phyloP scores from a whole-genome alignment of 83 land plant genomes.

The Picea mariana region DNA sequence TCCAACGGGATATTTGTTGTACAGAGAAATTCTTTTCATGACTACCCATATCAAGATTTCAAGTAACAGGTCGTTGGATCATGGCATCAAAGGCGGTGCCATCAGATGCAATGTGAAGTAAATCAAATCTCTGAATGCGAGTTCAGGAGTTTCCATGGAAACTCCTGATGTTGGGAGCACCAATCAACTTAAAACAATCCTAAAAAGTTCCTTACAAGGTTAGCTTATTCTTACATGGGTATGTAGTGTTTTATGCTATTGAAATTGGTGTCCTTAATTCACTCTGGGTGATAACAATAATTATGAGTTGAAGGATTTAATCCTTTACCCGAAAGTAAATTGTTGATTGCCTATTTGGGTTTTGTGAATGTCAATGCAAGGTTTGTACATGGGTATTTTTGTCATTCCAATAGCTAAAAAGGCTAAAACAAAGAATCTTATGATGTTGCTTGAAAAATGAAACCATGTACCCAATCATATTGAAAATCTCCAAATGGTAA shows the following conservation, averaged over 20 bases:
- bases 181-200: neutral
- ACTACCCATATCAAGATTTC: neutral
- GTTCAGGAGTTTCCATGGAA: neutral
- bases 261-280: neutral
- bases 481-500: constrained; percentile 66
- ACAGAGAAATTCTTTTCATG: too few species aligned
- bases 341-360: neutral
- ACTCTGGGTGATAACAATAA: neutral
- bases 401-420: constrained; percentile 69
- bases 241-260: too few species aligned
- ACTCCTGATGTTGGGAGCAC: neutral
- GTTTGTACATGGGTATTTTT: constrained; percentile 85
- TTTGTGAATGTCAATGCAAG: neutral
- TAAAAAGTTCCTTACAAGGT: constrained; percentile 9
- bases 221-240: neutral
- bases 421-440: constrained; percentile 59
- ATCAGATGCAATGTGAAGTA: neutral
- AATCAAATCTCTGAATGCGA: neutral
- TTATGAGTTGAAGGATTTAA: neutral
- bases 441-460: constrained; percentile 60
- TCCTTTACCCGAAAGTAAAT: neutral
- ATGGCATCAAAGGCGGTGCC: neutral
- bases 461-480: constrained; percentile 77
- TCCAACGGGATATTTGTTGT: neutral
- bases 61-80: neutral